A percentile compares a stretch with the other conserved stretches of the same genome.
Conservation (phyloP, 2,329 filamentous ascomycete species). For the Arthrobotrys sinensis region DNA sequence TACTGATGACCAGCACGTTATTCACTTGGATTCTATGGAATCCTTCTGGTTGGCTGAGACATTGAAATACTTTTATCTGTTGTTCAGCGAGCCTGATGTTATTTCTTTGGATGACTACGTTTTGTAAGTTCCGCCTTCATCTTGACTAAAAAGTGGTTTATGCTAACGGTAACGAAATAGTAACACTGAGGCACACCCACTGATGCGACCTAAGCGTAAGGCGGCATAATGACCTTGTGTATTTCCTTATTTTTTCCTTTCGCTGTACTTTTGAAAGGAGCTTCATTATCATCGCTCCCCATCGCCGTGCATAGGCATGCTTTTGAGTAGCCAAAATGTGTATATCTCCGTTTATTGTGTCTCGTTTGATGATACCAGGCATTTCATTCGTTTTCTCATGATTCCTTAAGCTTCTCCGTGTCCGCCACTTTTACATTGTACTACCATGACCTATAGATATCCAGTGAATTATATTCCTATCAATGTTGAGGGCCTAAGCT, state of each 20-base stretch:
- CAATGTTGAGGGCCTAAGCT: no score
- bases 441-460: background rate
- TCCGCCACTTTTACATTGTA: background rate
- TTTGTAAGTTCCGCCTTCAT: constrained; percentile 65
- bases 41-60: constrained; percentile 94
- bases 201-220: constrained; percentile 67
- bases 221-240: constrained; percentile 4
- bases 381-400: constrained; percentile 19
- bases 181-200: constrained; percentile 76
- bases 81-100: constrained; percentile 79
- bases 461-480: no score
- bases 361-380: constrained; percentile 25
- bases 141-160: background rate
- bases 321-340: constrained; percentile 13
- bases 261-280: background rate
- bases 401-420: background rate
- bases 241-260: background rate
- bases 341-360: background rate
- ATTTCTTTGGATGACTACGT: constrained; percentile 79
- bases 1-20: background rate
- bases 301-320: constrained; percentile 6
- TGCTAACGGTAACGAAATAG: constrained; percentile 36
- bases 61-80: constrained; percentile 90
- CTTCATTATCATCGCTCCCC: constrained; percentile 1
- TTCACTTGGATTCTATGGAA: constrained; percentile 79